These are phyloP conservation scores for Monilinia aucupariae DNA, from an alignment of 2,329 filamentous ascomycete species.

Conservation along the genomic window DNA sequence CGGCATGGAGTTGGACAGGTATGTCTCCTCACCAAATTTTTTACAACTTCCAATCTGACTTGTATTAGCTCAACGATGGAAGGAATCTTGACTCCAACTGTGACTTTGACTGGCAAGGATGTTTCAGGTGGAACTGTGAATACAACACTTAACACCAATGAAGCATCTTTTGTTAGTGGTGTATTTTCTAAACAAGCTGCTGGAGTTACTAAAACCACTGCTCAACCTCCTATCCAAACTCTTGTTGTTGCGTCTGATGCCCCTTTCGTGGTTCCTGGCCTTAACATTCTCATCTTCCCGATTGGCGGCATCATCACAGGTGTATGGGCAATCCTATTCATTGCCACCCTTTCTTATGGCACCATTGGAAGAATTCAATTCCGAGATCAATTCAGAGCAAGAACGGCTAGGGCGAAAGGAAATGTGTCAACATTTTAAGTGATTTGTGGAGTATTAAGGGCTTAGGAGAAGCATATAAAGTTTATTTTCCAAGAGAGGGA, in stretches of 20 bases:
- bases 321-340: conserved; percentile 54
- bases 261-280: conserved; percentile 65
- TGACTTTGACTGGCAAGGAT: conserved; percentile 58
- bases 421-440: conserved; percentile 28
- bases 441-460: neutral
- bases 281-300: conserved; percentile 63
- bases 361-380: conserved; percentile 63
- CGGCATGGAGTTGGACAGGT: conserved; percentile 54
- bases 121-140: conserved; percentile 47
- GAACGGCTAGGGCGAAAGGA: conserved; percentile 43
- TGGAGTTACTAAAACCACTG: conserved; percentile 27
- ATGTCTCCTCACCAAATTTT: conserved; percentile 34
- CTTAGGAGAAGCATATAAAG: neutral
- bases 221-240: conserved; percentile 33
- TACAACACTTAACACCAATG: conserved; percentile 62
- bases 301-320: conserved; percentile 62
- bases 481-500: conserved; percentile 9
- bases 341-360: conserved; percentile 55
- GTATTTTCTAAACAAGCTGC: conserved; percentile 52
- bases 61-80: conserved; percentile 42
- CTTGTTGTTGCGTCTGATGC: conserved; percentile 33
- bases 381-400: conserved; percentile 55
- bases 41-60: conserved; percentile 39
- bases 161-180: conserved; percentile 66
- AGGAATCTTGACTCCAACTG: conserved; percentile 59